phyloP scores from a whole-genome alignment of 345 rosid genomes.

The Gossypium stocksii region DNA sequence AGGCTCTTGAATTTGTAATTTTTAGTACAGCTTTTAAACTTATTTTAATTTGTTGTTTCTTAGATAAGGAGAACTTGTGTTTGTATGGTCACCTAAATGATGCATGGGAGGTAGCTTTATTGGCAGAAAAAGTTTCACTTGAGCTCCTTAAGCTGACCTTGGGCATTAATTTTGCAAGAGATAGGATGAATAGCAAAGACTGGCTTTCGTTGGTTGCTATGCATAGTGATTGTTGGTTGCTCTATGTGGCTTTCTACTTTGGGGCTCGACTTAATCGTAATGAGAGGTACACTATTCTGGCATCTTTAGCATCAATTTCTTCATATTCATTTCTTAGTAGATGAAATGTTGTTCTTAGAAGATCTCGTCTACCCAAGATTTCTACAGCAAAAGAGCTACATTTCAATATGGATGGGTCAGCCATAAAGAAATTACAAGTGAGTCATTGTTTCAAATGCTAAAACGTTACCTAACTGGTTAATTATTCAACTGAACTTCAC shows the following conservation, averaged over 20 bases:
- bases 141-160: constrained; percentile 85
- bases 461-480: too few species aligned
- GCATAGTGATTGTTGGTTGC: constrained; percentile 80
- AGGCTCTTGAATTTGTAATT: background rate
- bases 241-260: constrained; percentile 71
- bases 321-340: too few species aligned
- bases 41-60: background rate
- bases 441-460: too few species aligned
- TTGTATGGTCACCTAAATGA: constrained; percentile 70
- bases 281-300: constrained; percentile 46
- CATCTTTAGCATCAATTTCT: too few species aligned
- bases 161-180: constrained; percentile 81
- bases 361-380: too few species aligned
- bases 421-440: too few species aligned
- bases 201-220: constrained; percentile 84
- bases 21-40: background rate
- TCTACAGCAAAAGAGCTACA: too few species aligned
- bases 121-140: constrained; percentile 75
- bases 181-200: constrained; percentile 73
- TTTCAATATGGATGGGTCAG: too few species aligned
- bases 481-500: too few species aligned
- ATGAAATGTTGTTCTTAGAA: too few species aligned
- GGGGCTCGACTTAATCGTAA: constrained; percentile 72
- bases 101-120: constrained; percentile 72
- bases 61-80: constrained; percentile 77